phyloP scores from a whole-genome alignment of 169 alveolate genomes.

The Eimeria maxima region DNA sequence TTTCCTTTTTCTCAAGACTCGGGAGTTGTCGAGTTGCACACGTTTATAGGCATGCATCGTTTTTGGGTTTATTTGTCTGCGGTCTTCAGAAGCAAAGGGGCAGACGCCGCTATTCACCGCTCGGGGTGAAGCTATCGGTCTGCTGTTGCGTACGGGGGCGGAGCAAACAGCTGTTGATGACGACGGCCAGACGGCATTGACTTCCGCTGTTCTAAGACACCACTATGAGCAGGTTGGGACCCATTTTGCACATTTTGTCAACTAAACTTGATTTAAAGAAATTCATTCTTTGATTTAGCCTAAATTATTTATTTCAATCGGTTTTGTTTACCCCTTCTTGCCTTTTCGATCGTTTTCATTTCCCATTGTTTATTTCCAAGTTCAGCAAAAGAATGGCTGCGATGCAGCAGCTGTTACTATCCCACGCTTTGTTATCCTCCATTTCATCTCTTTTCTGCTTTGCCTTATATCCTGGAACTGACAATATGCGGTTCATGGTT shows the following conservation, averaged over 20 bases:
- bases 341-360: not conserved
- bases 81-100: not conserved
- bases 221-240: conserved; percentile 68
- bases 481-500: not conserved
- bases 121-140: conserved; percentile 38
- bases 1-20: not conserved
- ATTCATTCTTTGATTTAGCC: too few species aligned
- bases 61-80: conserved; percentile 15
- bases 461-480: not conserved
- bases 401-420: not conserved
- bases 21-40: not conserved
- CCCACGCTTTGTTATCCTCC: not conserved
- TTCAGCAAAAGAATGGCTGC: not conserved
- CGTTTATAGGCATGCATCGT: not conserved
- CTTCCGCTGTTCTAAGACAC: conserved; percentile 30
- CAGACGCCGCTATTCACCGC: conserved; percentile 65
- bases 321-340: too few species aligned
- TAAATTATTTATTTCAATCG: too few species aligned
- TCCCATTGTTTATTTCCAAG: not conserved
- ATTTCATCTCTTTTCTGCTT: not conserved
- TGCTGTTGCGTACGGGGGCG: conserved; percentile 64
- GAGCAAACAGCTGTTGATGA: conserved; percentile 19
- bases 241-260: too few species aligned
- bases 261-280: too few species aligned
- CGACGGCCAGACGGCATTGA: conserved; percentile 68